Evolutionary conservation across 108 stramenopile species (phyloP), one percentile per base, ranked within the genome.

Genomic region (Fistulifera pelliculosa): DNA sequence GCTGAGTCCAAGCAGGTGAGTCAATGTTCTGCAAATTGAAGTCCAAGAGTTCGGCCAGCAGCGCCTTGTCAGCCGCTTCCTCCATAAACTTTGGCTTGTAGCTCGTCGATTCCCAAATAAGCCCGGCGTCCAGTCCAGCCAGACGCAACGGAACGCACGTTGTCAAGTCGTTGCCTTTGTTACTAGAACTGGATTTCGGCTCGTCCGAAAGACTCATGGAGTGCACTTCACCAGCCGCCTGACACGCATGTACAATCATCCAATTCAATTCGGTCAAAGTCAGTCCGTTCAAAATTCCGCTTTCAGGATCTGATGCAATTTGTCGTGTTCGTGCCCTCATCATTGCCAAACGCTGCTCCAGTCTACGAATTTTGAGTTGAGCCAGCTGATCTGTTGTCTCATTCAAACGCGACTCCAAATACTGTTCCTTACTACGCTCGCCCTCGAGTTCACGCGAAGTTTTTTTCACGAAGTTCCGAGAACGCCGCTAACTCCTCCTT

Each of bases 201-300:
- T 38, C 62, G 38, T 63, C 41, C 6, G 38, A 56, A 16, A 38
- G 40, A 35, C 56, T 40, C 0, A 56, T 47, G 5, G n/a, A 12
- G n/a, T 50, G 49, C 52, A 75, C 61, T 66, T 90, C 87, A 23
- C 81, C 87, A 10, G 81, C 72, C 42, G 82, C 23, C 61, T 70
- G 74, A 61, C 87, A 90, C 7, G 80, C 21, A 23, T 76, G 79
- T 2, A 76, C 52, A 40, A 90, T 67, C n/a, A 85, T 60, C 12
- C 49, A 27, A 28, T 47, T 47, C 43, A 83, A 50, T 56, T 75
- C 77, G 0, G 53, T 24, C 21, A 31, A 26, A 1, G 49, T 44
- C 31, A 74, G 17, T 25, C 56, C 42, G 27, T 41, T 19, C 39
- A 71, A 28, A 24, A 73, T 27, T 18, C 45, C 62, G 24, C 47